Evolutionary conservation across 2,329 filamentous ascomycete genomes (phyloP).

Genomic region (Parascedosporium putredinis): DNA sequence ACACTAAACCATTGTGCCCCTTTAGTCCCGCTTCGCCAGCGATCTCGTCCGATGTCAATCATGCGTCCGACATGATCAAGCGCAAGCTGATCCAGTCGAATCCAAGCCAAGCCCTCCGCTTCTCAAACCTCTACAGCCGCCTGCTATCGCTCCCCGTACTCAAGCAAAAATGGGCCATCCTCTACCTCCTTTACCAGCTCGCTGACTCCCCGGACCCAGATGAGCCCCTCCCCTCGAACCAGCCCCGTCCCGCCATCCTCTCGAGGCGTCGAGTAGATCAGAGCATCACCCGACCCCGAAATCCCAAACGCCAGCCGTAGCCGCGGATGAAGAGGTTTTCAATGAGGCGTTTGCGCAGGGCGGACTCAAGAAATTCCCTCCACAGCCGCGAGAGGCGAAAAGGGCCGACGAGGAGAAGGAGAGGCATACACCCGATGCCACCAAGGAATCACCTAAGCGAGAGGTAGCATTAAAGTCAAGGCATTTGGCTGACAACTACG

Average conservation of each 20-base stretch:
- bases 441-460: constrained; percentile 25
- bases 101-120: constrained; percentile 67
- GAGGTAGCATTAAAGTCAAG: constrained; percentile 48
- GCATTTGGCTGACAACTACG: constrained; percentile 45
- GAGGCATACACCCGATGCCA: constrained; percentile 12
- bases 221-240: constrained; percentile 30
- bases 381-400: constrained; percentile 25
- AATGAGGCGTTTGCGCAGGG: constrained; percentile 44
- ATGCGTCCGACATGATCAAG: constrained; percentile 88
- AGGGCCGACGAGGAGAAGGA: constrained; percentile 25
- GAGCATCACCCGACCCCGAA: constrained; percentile 26
- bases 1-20: too few species aligned
- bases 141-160: constrained; percentile 85
- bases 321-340: constrained; percentile 36
- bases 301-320: constrained; percentile 23
- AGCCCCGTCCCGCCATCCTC: constrained; percentile 20
- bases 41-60: constrained; percentile 66
- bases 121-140: constrained; percentile 83
- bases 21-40: constrained; percentile 38
- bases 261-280: constrained; percentile 26
- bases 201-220: constrained; percentile 55
- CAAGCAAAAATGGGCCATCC: constrained; percentile 91
- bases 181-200: constrained; percentile 81
- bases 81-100: constrained; percentile 73
- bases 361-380: constrained; percentile 35